A percentile compares a stretch with the other conserved stretches of the same genome.
Evolutionary conservation across 257 asterid genomes (phyloP).

Genomic region (Lavandula angustifolia): DNA sequence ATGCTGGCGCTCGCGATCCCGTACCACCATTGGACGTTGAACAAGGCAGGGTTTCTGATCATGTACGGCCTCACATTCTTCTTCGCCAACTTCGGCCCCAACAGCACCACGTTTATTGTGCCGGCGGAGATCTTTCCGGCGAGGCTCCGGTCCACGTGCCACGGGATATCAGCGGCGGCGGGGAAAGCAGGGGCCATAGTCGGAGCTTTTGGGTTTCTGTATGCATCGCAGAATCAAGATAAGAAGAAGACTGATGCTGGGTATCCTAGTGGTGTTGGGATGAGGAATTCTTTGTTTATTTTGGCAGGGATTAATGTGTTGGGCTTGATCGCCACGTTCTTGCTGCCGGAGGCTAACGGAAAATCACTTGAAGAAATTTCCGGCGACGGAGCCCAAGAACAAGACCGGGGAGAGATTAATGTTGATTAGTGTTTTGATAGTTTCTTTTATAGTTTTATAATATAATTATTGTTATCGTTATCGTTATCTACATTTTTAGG

Average conservation of each 20-base stretch:
- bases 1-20: constrained; percentile 37
- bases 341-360: no score
- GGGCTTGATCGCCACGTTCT: constrained; percentile 19
- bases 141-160: constrained; percentile 36
- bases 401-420: no score
- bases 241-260: constrained; percentile 28
- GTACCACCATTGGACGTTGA: constrained; percentile 34
- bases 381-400: neutral
- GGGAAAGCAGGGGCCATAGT: constrained; percentile 42
- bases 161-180: constrained; percentile 40
- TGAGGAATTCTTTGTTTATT: constrained; percentile 30
- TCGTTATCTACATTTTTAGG: no score
- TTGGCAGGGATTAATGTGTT: constrained; percentile 26
- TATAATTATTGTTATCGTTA: no score
- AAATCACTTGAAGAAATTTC: constrained; percentile 33
- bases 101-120: constrained; percentile 37
- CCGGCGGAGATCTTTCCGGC: constrained; percentile 40
- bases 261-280: constrained; percentile 32
- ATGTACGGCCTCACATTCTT: constrained; percentile 31
- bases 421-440: no score
- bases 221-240: constrained; percentile 35
- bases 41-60: constrained; percentile 26
- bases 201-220: constrained; percentile 34
- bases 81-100: constrained; percentile 40
- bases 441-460: no score